Percentiles rank a stretch among this genome's conserved stretches.
Evolutionary conservation across 345 rosid genomes (phyloP).

Genomic region (Turritis glabra): DNA sequence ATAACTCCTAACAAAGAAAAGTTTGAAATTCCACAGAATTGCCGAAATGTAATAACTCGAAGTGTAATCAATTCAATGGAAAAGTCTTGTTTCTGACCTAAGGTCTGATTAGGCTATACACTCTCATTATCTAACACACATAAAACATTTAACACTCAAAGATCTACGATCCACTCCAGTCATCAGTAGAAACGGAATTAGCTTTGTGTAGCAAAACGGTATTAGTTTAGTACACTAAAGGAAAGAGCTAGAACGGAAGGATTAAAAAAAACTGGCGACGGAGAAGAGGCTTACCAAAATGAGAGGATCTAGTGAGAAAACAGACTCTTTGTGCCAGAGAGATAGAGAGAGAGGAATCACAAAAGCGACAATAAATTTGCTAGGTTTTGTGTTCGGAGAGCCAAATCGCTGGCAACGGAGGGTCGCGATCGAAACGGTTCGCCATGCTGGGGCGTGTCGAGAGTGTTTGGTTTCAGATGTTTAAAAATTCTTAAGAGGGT

Average conservation of each 20-base stretch:
- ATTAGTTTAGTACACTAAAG: not conserved
- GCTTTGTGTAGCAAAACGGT: not conserved
- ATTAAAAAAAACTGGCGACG: not conserved
- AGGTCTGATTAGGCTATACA: not conserved
- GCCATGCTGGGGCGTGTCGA: slow-evolving; percentile 22
- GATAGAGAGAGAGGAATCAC: not conserved
- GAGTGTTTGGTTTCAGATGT: slow-evolving; percentile 34
- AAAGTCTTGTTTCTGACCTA: not conserved
- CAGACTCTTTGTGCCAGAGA: not conserved
- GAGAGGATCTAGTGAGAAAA: not conserved
- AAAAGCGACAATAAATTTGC: not conserved
- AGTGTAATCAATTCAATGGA: not conserved
- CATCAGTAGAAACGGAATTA: not conserved
- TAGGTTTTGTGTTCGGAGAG: slow-evolving; percentile 19
- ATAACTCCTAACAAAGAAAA: slow-evolving; percentile 4
- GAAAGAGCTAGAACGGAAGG: not conserved
- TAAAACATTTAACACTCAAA: not conserved
- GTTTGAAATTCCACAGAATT: not conserved
- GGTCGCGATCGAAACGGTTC: slow-evolving; percentile 32
- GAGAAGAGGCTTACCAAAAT: slow-evolving; percentile 22
- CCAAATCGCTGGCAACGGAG: slow-evolving; percentile 28
- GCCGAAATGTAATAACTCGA: slow-evolving; percentile 8
- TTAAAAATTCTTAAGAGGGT: not conserved
- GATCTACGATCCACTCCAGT: slow-evolving; percentile 25
- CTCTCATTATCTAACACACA: not conserved